A percentile compares a stretch with the other conserved stretches of the same genome.
Evolutionary conservation across 495 filamentous ascomycete species (phyloP).

Genomic region (Penicillium salamii): DNA sequence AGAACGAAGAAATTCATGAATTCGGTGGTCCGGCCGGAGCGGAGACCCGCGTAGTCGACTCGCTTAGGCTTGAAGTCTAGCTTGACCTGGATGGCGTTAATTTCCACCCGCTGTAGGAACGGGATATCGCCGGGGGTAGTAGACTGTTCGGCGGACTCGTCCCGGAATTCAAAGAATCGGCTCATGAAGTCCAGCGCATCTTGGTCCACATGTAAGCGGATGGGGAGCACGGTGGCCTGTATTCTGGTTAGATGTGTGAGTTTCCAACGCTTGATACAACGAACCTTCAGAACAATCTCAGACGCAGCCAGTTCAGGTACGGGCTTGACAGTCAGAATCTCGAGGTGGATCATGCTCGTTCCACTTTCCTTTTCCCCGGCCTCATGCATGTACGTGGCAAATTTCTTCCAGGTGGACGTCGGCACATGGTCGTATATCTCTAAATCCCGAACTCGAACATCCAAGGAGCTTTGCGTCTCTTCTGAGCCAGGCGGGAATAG

Average conservation of each 20-base stretch:
- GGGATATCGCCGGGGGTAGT: constrained; percentile 64
- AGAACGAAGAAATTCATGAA: constrained; percentile 99
- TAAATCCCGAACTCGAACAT: constrained; percentile 75
- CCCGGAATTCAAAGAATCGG: constrained; percentile 96
- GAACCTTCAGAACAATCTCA: constrained; percentile 81
- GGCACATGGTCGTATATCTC: constrained; percentile 94
- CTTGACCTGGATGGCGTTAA: constrained; percentile 76
- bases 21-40: constrained; percentile 97
- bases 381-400: constrained; percentile 89
- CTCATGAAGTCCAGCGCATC: constrained; percentile 97
- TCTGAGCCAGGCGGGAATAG: constrained; percentile 73
- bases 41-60: constrained; percentile 88
- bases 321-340: constrained; percentile 83
- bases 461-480: constrained; percentile 83
- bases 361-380: constrained; percentile 79
- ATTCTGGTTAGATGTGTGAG: constrained; percentile 2
- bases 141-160: constrained; percentile 58
- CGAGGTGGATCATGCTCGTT: constrained; percentile 84
- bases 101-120: constrained; percentile 86
- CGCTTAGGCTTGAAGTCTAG: constrained; percentile 98
- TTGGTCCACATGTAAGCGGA: constrained; percentile 94
- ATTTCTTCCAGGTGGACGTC: constrained; percentile 97
- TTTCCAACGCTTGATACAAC: constrained; percentile 4
- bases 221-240: constrained; percentile 74
- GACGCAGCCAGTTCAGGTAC: constrained; percentile 79